Conservation (phyloP, 108 stramenopile species). For the Skeletonema marinoi region DNA sequence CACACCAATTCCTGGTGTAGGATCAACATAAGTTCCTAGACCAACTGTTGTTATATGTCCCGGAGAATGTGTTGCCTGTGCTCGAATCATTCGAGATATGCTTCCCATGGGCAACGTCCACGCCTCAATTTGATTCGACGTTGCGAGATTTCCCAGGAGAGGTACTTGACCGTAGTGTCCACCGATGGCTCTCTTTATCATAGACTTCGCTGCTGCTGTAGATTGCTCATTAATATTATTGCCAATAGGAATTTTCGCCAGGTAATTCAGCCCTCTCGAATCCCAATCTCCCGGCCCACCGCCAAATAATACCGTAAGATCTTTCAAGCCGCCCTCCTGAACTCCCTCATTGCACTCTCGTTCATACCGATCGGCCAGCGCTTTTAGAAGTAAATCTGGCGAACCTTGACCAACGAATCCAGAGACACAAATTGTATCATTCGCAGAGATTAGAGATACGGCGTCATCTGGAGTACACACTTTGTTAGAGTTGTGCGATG, state of each 20-base stretch:
- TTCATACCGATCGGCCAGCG: conserved; percentile 64
- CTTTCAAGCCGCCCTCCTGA: conserved; percentile 8
- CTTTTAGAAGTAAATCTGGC: conserved; percentile 58
- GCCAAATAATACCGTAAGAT: conserved; percentile 78
- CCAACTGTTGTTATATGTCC: conserved; percentile 84
- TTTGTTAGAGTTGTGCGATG: conserved; percentile 31
- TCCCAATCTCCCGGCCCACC: conserved; percentile 78
- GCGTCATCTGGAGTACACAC: conserved; percentile 51
- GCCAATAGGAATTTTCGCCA: conserved; percentile 39
- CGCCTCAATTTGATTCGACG: conserved; percentile 70
- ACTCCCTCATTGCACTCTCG: conserved; percentile 29
- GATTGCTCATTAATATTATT: too few species aligned
- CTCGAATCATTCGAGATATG: conserved; percentile 81
- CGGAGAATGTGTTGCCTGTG: conserved; percentile 75
- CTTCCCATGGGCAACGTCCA: conserved; percentile 82
- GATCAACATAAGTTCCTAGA: conserved; percentile 81
- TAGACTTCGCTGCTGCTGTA: conserved; percentile 3
- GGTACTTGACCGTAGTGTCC: conserved; percentile 78
- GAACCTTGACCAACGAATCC: conserved; percentile 80
- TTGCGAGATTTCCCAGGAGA: conserved; percentile 57
- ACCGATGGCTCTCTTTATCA: conserved; percentile 81
- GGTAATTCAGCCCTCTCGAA: conserved; percentile 67
- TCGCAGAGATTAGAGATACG: conserved; percentile 40
- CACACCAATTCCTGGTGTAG: conserved; percentile 44
- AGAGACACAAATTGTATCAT: conserved; percentile 55